phyloP scores from a whole-genome alignment of 441 rosid species.

The Gossypium gossypioides region DNA sequence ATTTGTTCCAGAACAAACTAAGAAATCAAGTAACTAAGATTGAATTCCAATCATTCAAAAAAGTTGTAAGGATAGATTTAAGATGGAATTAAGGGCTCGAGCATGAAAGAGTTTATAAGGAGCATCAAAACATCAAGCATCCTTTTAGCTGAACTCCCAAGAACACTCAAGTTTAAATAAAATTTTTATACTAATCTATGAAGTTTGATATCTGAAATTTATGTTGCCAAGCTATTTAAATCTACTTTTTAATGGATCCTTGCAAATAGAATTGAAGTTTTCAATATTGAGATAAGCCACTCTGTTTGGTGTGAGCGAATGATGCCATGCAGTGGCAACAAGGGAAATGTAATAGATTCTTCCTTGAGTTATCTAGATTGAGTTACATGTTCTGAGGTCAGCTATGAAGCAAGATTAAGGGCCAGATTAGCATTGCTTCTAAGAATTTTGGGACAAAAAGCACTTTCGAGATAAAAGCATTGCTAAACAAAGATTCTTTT shows the following conservation, averaged over 20 bases:
- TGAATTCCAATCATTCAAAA: not conserved
- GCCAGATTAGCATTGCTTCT: too few species aligned
- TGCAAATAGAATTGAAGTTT: not conserved
- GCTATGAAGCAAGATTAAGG: not conserved
- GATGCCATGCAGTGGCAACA: not conserved
- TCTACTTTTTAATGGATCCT: not conserved
- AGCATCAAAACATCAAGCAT: not conserved
- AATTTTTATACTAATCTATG: not conserved
- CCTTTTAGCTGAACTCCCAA: not conserved
- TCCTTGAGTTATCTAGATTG: not conserved
- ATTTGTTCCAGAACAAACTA: not conserved
- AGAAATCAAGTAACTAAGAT: not conserved
- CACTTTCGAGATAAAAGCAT: too few species aligned
- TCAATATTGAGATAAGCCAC: not conserved
- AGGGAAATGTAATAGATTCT: not conserved
- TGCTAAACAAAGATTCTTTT: too few species aligned
- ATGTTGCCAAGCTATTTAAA: not conserved
- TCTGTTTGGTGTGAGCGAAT: not conserved
- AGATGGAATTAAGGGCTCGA: not conserved
- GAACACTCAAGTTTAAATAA: not conserved
- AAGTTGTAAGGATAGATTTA: not conserved
- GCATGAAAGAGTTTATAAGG: not conserved
- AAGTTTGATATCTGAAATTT: not conserved
- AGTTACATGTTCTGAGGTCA: not conserved
- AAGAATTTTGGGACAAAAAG: too few species aligned